A percentile compares a stretch with the other conserved stretches of the same genome.
phyloP scores from a whole-genome alignment of 176 grass and related monocot species.

The Cenchrus fungigraminus region DNA sequence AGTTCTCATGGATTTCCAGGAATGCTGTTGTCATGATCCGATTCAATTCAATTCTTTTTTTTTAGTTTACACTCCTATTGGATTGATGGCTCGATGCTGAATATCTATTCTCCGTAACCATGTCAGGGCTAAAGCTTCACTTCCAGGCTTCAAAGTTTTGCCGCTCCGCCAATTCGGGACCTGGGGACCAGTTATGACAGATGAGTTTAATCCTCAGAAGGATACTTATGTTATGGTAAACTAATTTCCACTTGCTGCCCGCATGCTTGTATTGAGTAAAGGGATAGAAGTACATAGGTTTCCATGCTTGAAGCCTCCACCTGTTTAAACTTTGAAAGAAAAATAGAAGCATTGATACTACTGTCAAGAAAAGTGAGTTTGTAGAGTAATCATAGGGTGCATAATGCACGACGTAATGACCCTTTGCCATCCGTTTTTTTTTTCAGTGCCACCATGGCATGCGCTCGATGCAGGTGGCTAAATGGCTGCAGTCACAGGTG shows the following conservation, averaged over 20 bases:
- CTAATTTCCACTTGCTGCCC: conserved; percentile 2
- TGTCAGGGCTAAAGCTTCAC: conserved; percentile 79
- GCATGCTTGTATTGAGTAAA: background rate
- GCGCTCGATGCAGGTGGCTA: conserved; percentile 91
- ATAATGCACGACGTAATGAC: background rate
- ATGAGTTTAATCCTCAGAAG: conserved; percentile 94
- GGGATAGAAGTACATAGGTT: conserved; percentile 1
- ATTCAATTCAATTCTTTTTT: conserved; percentile 1
- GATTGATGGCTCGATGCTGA: conserved; percentile 37
- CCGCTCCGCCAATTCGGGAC: conserved; percentile 91
- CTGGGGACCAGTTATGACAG: conserved; percentile 90
- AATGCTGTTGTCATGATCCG: conserved; percentile 5
- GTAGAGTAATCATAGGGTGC: background rate
- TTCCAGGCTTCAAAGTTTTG: conserved; percentile 87
- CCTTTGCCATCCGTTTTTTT: background rate
- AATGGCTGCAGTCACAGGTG: conserved; percentile 98
- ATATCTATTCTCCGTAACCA: conserved; percentile 31
- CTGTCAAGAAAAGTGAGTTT: background rate
- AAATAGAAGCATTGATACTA: background rate
- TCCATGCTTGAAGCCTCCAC: background rate
- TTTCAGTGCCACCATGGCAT: conserved; percentile 90
- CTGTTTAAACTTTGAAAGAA: background rate
- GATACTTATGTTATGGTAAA: conserved; percentile 95
- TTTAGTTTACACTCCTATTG: background rate
- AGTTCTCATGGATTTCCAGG: conserved; percentile 1